Percentiles rank a stretch among this genome's conserved stretches.
phyloP scores from a whole-genome alignment of 1,284 basidiomycete genomes.

The Pisolithus thermaeus region DNA sequence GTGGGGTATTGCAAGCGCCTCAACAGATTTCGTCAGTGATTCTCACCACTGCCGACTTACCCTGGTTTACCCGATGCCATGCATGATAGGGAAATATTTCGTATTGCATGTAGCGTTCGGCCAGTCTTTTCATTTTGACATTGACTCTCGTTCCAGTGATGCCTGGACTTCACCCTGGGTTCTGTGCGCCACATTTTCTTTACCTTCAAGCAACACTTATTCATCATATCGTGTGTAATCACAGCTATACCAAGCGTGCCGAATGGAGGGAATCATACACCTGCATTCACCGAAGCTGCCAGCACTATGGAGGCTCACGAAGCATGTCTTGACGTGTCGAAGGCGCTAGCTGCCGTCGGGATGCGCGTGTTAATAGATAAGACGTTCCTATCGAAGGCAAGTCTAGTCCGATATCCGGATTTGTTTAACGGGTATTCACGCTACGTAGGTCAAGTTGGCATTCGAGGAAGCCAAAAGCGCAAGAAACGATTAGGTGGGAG shows the following conservation, averaged over 20 bases:
- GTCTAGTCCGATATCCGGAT: not conserved
- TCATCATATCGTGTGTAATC: not conserved
- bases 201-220: not conserved
- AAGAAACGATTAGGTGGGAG: slow-evolving; percentile 1
- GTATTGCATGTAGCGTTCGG: slow-evolving; percentile 36
- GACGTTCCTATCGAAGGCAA: slow-evolving; percentile 20
- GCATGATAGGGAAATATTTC: slow-evolving; percentile 53
- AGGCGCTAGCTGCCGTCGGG: slow-evolving; percentile 55
- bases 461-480: slow-evolving; percentile 22
- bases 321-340: slow-evolving; percentile 49
- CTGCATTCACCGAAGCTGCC: slow-evolving; percentile 50
- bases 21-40: slow-evolving; percentile 54
- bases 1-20: slow-evolving; percentile 54
- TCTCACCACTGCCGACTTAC: not conserved
- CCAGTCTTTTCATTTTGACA: not conserved
- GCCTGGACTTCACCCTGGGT: slow-evolving; percentile 44
- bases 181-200: slow-evolving; percentile 29
- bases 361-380: slow-evolving; percentile 53
- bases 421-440: not conserved
- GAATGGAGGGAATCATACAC: slow-evolving; percentile 62
- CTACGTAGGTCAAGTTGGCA: slow-evolving; percentile 19
- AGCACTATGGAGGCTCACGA: slow-evolving; percentile 50
- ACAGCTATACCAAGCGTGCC: slow-evolving; percentile 49
- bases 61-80: not conserved
- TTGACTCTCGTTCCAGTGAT: slow-evolving; percentile 29